Evolutionary conservation across 805 yeast genomes (phyloP).

Genomic region (Pichia nanzhaoensis): DNA sequence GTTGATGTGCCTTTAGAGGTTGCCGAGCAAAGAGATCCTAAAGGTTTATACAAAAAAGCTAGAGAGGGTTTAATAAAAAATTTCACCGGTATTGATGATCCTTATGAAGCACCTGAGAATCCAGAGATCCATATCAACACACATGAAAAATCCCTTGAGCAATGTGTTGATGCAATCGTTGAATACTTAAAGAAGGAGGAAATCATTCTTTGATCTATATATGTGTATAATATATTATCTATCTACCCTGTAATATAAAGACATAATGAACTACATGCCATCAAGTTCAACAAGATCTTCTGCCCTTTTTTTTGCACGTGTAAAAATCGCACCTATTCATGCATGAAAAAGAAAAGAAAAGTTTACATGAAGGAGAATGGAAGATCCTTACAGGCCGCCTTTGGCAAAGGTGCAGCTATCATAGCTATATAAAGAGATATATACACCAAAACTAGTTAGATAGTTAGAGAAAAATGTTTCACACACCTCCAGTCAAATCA

Average conservation of each 20-base stretch:
- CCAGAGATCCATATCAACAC: constrained; percentile 83
- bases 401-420: too few species aligned
- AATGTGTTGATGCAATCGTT: constrained; percentile 67
- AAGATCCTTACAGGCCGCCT: too few species aligned
- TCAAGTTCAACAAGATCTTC: too few species aligned
- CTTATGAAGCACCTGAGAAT: constrained; percentile 83
- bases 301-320: too few species aligned
- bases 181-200: constrained; percentile 43
- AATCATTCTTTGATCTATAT: constrained; percentile 6
- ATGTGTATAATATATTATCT: too few species aligned
- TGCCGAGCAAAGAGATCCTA: constrained; percentile 96
- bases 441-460: too few species aligned
- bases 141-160: constrained; percentile 65
- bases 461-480: constrained; percentile 20
- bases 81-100: constrained; percentile 93
- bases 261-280: too few species aligned
- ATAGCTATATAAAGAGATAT: too few species aligned
- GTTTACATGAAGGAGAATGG: too few species aligned
- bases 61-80: constrained; percentile 91
- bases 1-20: constrained; percentile 92
- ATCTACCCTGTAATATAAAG: neutral
- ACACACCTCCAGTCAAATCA: constrained; percentile 30
- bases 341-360: too few species aligned
- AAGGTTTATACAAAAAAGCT: constrained; percentile 94
- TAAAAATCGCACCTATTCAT: too few species aligned